Evolutionary conservation across 129 eudicot species (phyloP), one percentile per base, ranked within the genome.

Genomic region (Oenanthe sinensis): DNA sequence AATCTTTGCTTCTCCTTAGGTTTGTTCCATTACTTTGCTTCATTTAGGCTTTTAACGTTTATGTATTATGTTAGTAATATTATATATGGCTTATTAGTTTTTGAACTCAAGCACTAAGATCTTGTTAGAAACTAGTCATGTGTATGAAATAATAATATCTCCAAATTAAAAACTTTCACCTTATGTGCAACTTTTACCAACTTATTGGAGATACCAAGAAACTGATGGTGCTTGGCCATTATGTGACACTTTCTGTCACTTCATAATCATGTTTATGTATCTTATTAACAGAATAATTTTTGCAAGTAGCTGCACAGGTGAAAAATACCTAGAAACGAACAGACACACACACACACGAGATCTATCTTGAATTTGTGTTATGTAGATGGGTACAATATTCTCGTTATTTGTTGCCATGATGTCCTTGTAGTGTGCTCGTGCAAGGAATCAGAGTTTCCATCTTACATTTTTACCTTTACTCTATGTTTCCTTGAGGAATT

Each of bases 1-100:
- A 91, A 82, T 95, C 98, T 43, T 82, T 95, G 78, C 97, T 95
- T 83, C 98, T 95, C 69, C 87, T 95, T 47, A 91, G 98, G 97
- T 92, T 82, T 80, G 71, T 47, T 30, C 26, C 48, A 2, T 70
- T 60, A 7, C 46, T 46, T 22, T 71, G 47, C 67, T 46, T 75
- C 7, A 30, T 83, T 54, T 55, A 58, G 60, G 67, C 52, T 22
- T 71, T 79, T 75, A 67, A 30, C 12, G 22, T 13, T 67, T 67
- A 67, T 30, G 19, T 0, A 63, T 24, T 9, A 1, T 63, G 40
- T 17, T 28, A 26, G 10, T 48, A 48, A 48, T 50, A n/a, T n/a
- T 43, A 58, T 15, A 19, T 36, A 4, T 37, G 68, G 81, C 67
- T 43, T 68, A 14, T 4, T 62, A 65, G 75, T 40, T 71, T 33